Evolutionary conservation across 2,329 filamentous ascomycete genomes (phyloP).

Genomic region (Cucurbitaria berberidis): DNA sequence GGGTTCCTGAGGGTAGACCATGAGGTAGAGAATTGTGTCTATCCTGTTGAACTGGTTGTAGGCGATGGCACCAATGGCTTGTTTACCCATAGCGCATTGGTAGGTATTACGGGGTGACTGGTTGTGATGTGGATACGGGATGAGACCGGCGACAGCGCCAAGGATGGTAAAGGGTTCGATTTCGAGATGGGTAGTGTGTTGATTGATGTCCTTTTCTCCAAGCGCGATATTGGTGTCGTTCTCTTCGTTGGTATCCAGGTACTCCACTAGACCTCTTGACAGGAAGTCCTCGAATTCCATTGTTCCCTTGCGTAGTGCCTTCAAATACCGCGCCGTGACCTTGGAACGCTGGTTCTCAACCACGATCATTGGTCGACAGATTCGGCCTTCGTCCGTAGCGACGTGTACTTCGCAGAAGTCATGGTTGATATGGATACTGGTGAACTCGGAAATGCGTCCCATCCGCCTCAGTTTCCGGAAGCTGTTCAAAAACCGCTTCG

Average conservation of each 20-base stretch:
- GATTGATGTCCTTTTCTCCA: constrained; percentile 82
- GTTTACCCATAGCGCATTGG: constrained; percentile 99
- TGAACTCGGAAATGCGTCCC: constrained; percentile 92
- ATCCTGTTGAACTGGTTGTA: constrained; percentile 98
- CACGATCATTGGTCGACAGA: constrained; percentile 94
- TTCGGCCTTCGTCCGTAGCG: constrained; percentile 94
- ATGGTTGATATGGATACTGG: constrained; percentile 94
- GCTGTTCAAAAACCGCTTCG: constrained; percentile 82
- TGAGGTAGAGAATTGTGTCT: constrained; percentile 92
- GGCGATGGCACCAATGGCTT: constrained; percentile 97
- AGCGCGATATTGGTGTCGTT: constrained; percentile 94
- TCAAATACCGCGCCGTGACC: constrained; percentile 78
- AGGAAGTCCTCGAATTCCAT: constrained; percentile 95
- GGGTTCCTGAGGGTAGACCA: constrained; percentile 96
- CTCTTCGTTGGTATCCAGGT: constrained; percentile 97
- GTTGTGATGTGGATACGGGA: constrained; percentile 98
- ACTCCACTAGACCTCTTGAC: constrained; percentile 88
- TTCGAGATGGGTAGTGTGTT: constrained; percentile 89
- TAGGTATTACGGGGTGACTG: constrained; percentile 99
- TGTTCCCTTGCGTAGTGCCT: constrained; percentile 79
- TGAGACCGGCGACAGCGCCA: constrained; percentile 92
- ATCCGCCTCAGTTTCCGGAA: constrained; percentile 88
- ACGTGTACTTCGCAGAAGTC: constrained; percentile 93
- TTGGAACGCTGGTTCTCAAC: constrained; percentile 87
- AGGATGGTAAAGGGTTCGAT: constrained; percentile 98